Evolutionary conservation across 2,329 filamentous ascomycete species (phyloP).

Genomic region (Fusarium pilosicola): DNA sequence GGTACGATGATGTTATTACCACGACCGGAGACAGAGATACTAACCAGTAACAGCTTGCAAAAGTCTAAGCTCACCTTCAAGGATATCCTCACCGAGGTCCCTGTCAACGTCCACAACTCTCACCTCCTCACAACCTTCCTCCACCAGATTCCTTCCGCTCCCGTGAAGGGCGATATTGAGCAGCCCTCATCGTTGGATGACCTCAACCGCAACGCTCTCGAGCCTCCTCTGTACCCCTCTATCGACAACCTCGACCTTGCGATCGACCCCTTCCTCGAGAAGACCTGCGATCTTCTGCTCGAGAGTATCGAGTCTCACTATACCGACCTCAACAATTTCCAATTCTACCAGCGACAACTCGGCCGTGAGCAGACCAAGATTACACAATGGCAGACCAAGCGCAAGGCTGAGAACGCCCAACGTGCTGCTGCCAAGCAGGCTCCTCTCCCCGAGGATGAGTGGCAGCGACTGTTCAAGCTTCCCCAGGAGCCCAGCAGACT

Average conservation of each 20-base stretch:
- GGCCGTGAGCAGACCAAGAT: constrained; percentile 97
- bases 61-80: constrained; percentile 94
- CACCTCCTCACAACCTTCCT: constrained; percentile 95
- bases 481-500: constrained; percentile 92
- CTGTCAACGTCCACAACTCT: constrained; percentile 92
- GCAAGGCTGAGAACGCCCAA: constrained; percentile 93
- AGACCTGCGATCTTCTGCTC: constrained; percentile 94
- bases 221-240: constrained; percentile 81
- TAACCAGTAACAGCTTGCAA: constrained; percentile 73
- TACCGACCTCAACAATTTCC: constrained; percentile 99
- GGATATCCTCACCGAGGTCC: constrained; percentile 91
- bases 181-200: constrained; percentile 83
- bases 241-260: constrained; percentile 90
- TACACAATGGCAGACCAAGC: constrained; percentile 94
- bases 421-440: constrained; percentile 87
- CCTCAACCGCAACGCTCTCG: constrained; percentile 72
- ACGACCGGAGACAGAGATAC: background rate
- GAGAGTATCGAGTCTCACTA: constrained; percentile 98
- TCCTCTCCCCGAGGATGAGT: constrained; percentile 93
- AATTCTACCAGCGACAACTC: constrained; percentile 93
- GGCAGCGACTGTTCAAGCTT: constrained; percentile 97
- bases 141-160: constrained; percentile 83
- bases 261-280: constrained; percentile 97
- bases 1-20: constrained; percentile 63
- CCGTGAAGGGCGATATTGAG: constrained; percentile 71